Evolutionary conservation across 345 rosid genomes (phyloP), one percentile per base, ranked within the genome.

Genomic region (Euphorbia lathyris): DNA sequence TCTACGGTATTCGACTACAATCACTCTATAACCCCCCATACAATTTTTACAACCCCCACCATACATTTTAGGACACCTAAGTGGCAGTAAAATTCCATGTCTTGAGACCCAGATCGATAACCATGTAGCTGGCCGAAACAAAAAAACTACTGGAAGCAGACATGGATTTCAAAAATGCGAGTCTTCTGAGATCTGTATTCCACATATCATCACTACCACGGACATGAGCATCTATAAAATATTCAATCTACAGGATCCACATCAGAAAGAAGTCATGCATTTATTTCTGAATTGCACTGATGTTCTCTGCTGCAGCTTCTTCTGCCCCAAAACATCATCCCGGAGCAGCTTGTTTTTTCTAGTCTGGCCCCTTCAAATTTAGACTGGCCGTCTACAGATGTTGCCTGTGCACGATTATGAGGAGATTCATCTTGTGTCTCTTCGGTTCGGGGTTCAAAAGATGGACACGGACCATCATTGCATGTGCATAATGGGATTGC

Each of bases 241-340:
- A 32, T 45, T 29, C 45, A n/a, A 64, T 45, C 42, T 20, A 29
- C 30, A 32, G 7, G 19, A 55, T 43, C 60, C 50, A 51, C 12
- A 38, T 26, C 20, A 19, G 34, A 67, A 26, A 32, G 26, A 19
- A 68, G 53, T 89, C 84, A 94, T 30, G 97, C 85, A 68, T 95
- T 95, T 73, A 95, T 95, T 74, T 95, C 99, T 3, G 99, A 95
- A 63, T 92, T 90, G 88, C 99, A 95, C 65, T 86, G 99, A 42
- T 95, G 86, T 85, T 96, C 99, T 82, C 99, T 83, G 81, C 93
- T 95, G 80, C 98, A 92, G 86, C 98, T 95, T 82, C 99, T 89
- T 80, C 97, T 83, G 69, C 98, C 91, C 99, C 99, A 96, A 48
- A 96, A 92, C 97, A 96, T 88, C 97, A 95, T 89, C 73, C 88